phyloP scores from a whole-genome alignment of 768 basidiomycete species.

The Trametopsis cervina region DNA sequence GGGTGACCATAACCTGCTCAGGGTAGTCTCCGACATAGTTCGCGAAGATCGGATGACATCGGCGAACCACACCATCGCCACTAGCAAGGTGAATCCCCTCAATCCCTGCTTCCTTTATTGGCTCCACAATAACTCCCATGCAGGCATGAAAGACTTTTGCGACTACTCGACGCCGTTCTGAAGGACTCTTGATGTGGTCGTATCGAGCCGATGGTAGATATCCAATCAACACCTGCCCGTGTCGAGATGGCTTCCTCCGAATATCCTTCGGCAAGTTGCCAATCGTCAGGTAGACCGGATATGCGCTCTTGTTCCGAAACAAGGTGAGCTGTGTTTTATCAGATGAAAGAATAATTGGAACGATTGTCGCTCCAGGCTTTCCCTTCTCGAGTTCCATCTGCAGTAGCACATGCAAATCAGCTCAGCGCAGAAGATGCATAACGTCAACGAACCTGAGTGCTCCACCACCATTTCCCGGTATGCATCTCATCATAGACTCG shows the following conservation, averaged over 20 bases:
- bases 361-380: conserved; percentile 16
- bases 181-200: conserved; percentile 13
- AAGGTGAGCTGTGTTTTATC: too few species aligned
- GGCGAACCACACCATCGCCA: conserved; percentile 17
- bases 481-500: conserved; percentile 36
- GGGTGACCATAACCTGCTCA: conserved; percentile 18
- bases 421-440: neutral
- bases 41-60: conserved; percentile 20
- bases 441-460: conserved; percentile 38
- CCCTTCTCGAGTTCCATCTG: conserved; percentile 14
- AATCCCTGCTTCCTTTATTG: conserved; percentile 7
- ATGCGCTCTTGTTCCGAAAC: too few species aligned
- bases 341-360: conserved; percentile 19
- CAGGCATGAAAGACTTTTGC: conserved; percentile 21
- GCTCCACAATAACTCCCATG: conserved; percentile 12
- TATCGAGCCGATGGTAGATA: conserved; percentile 19
- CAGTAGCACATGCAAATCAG: neutral
- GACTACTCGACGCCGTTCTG: conserved; percentile 13
- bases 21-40: conserved; percentile 19
- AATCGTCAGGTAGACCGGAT: conserved; percentile 22
- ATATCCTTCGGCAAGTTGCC: conserved; percentile 22
- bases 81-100: conserved; percentile 13
- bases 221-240: conserved; percentile 20
- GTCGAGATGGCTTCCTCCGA: conserved; percentile 18
- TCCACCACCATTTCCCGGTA: conserved; percentile 49